A percentile compares a stretch with the other conserved stretches of the same genome.
Evolutionary conservation across 192 early-diverging fungal species (phyloP).

Genomic region (Chytriomyces sp.): DNA sequence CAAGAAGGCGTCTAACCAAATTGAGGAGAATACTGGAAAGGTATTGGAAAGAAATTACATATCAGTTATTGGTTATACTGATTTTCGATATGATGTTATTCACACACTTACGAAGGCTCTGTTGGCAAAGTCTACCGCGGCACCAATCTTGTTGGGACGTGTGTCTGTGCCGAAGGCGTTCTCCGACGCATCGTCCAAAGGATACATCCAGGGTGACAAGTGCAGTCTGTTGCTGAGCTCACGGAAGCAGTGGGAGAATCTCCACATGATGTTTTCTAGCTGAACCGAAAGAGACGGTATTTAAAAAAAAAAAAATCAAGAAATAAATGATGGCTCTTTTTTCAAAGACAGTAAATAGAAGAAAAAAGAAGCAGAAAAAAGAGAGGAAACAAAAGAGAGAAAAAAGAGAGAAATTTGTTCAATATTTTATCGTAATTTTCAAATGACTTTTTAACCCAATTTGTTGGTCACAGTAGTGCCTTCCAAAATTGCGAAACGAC

Average conservation of each 20-base stretch:
- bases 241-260: slow-evolving; percentile 28
- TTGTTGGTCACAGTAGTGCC: too few species aligned
- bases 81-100: neutral
- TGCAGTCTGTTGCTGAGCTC: slow-evolving; percentile 21
- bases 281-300: neutral
- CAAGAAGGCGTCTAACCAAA: slow-evolving; percentile 28
- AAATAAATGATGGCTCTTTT: too few species aligned
- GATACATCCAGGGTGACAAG: slow-evolving; percentile 8
- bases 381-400: too few species aligned
- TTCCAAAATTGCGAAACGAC: too few species aligned
- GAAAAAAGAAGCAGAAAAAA: too few species aligned
- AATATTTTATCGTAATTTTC: too few species aligned
- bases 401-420: too few species aligned
- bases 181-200: slow-evolving; percentile 1
- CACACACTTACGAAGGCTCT: slow-evolving; percentile 3
- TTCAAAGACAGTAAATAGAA: too few species aligned
- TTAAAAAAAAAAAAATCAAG: neutral
- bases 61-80: neutral
- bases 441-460: too few species aligned
- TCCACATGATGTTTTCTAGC: slow-evolving; percentile 26
- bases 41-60: neutral
- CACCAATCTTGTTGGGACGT: slow-evolving; percentile 21
- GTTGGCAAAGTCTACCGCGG: slow-evolving; percentile 5
- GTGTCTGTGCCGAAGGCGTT: slow-evolving; percentile 25
- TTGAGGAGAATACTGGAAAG: slow-evolving; percentile 31